Percentiles rank a stretch among this genome's conserved stretches.
Conservation (phyloP, 345 rosid species). For the Citrus maxima region DNA sequence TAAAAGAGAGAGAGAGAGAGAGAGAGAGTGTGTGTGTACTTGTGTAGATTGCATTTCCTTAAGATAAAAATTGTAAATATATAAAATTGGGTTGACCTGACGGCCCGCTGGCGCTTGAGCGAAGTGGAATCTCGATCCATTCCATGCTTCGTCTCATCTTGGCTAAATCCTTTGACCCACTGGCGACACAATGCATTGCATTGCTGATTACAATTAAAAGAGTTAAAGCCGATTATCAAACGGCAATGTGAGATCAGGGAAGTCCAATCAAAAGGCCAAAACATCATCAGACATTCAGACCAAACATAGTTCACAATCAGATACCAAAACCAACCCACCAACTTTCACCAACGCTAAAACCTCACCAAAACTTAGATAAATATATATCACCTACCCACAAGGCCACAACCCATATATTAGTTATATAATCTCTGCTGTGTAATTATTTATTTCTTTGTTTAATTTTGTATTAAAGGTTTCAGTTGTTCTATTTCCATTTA, state of each 20-base stretch:
- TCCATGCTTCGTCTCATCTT: neutral
- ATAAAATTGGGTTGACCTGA: neutral
- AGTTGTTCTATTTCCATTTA: neutral
- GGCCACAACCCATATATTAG: too few relatives aligned
- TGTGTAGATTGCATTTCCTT: neutral
- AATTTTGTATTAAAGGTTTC: neutral
- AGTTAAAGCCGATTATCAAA: neutral
- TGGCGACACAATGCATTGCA: neutral
- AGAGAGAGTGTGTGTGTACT: too few relatives aligned
- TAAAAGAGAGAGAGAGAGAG: too few relatives aligned
- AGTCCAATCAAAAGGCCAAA: neutral
- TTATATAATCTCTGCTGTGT: neutral
- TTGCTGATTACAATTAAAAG: neutral
- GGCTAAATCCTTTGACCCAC: neutral
- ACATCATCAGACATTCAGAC: neutral
- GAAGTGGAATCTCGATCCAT: too few relatives aligned
- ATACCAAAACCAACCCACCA: neutral
- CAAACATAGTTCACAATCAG: neutral
- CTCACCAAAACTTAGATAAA: neutral
- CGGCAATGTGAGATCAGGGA: neutral
- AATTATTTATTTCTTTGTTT: neutral
- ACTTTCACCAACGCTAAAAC: neutral
- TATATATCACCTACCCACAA: neutral
- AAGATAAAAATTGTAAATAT: neutral
- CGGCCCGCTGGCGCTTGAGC: too few relatives aligned